Evolutionary conservation across 805 yeast species (phyloP).

Genomic region (Yamadazyma tumulicola): DNA sequence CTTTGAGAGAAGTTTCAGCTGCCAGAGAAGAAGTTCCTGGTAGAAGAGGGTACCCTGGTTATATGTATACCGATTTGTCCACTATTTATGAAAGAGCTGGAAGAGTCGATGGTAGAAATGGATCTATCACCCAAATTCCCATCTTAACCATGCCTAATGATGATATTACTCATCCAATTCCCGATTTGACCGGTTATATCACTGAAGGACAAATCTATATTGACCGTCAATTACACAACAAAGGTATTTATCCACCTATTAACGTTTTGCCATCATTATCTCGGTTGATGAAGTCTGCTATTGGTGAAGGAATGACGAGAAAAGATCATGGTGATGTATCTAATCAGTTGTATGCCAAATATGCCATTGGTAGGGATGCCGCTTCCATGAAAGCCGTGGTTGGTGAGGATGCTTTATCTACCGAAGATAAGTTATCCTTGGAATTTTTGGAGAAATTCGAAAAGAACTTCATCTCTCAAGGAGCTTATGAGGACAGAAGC

Average conservation of each 20-base stretch:
- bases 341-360: conserved; percentile 97
- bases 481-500: conserved; percentile 94
- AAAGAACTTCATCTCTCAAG: conserved; percentile 91
- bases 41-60: conserved; percentile 99
- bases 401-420: conserved; percentile 98
- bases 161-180: conserved; percentile 99
- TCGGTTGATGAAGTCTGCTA: conserved; percentile 98
- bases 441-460: conserved; percentile 98
- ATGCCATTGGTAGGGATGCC: conserved; percentile 99
- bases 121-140: conserved; percentile 98
- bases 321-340: conserved; percentile 99
- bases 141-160: conserved; percentile 99
- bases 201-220: conserved; percentile 98
- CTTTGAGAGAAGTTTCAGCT: conserved; percentile 98
- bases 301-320: conserved; percentile 99
- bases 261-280: conserved; percentile 96
- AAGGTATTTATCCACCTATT: conserved; percentile 98
- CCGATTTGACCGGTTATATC: conserved; percentile 98
- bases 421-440: conserved; percentile 94
- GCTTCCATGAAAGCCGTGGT: conserved; percentile 99
- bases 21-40: conserved; percentile 99
- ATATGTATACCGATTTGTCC: conserved; percentile 99
- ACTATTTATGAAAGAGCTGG: conserved; percentile 99
- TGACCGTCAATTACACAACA: conserved; percentile 93
- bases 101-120: conserved; percentile 99